Base-by-base conservation (phyloP, 2,329 filamentous ascomycete genomes). In the Gaeumannomyces sp. region DNA sequence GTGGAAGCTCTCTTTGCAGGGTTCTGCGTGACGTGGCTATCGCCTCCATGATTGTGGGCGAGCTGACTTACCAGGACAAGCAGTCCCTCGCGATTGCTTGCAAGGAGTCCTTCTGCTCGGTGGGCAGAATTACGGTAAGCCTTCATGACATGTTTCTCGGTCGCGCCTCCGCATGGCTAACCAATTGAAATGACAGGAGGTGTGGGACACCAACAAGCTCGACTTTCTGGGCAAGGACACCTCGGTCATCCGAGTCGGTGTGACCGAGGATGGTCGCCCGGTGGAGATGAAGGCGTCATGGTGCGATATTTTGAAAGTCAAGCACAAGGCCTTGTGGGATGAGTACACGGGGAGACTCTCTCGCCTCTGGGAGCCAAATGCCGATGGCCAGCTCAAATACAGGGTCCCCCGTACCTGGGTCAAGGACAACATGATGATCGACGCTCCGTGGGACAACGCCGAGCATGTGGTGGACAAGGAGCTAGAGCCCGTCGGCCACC, bases 141-240 rank as follows among this genome's bases (percentile, higher is more conserved):
- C 22, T 58, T 31, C 4, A 27, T 29, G 14, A 27, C 13, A 8
- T 22, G 16, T 31, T 29, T 27, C 25, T 5, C 35, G 3, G 13
- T 31, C n/a, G 29, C n/a, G 14, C 29, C 19, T 27, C 1, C 25
- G 7, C 57, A 16, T 25, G 45, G 45, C 45, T 53, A 25, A 53
- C 45, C 45, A 53, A 3, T 5, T 3, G 22, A 19, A 27, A 56
- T 22, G 8, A 31, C 31, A 64, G 62, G 62, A 64, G 57, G 62
- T 64, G 6, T 60, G 56, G 57, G 57, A 64, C 57, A 35, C 57
- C 53, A 64, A 31, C 57, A 6, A 8, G 19, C 19, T 33, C 56
- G 29, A 63, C 29, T 63, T 59, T n/a, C 50, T 59, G 2, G 53
- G 62, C 31, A 58, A 63, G 31, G 62, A 63, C 31, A 22, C 2